Percentiles rank a stretch among this genome's conserved stretches.
Evolutionary conservation across 371 early-diverging fungal species (phyloP).

Genomic region (Umbelopsis sp.): DNA sequence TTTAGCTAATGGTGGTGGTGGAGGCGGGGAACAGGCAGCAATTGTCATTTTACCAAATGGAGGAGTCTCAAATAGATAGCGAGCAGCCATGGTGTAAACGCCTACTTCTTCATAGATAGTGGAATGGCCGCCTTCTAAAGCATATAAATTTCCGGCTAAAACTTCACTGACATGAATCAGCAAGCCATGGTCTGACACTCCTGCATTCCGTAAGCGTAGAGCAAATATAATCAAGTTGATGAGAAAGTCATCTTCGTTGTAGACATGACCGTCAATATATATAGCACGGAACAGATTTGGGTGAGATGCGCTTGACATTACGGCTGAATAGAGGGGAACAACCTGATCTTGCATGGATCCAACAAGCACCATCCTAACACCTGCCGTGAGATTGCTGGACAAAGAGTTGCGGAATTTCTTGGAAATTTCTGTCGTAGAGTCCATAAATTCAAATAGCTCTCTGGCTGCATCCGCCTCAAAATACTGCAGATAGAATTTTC

Average conservation of each 20-base stretch:
- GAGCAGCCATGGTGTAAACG: conserved; percentile 74
- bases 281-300: conserved; percentile 90
- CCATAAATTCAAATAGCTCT: conserved; percentile 93
- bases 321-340: conserved; percentile 95
- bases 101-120: conserved; percentile 91
- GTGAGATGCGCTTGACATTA: conserved; percentile 85
- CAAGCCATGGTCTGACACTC: conserved; percentile 84
- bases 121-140: conserved; percentile 89
- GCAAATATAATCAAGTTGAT: conserved; percentile 85
- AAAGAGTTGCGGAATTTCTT: conserved; percentile 75
- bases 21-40: background rate
- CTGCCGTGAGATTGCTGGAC: conserved; percentile 62
- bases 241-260: conserved; percentile 82
- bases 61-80: conserved; percentile 43
- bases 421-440: conserved; percentile 70
- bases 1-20: background rate
- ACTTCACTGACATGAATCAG: conserved; percentile 84
- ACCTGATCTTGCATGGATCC: conserved; percentile 94
- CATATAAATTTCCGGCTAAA: conserved; percentile 88
- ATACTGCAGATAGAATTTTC: conserved; percentile 49
- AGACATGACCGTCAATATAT: conserved; percentile 84
- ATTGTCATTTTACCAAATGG: conserved; percentile 33
- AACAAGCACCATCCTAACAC: conserved; percentile 73
- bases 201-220: conserved; percentile 81
- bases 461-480: conserved; percentile 91